Evolutionary conservation across 495 filamentous ascomycete species (phyloP), one percentile per base, ranked within the genome.

Genomic region (Penicillium salamii): DNA sequence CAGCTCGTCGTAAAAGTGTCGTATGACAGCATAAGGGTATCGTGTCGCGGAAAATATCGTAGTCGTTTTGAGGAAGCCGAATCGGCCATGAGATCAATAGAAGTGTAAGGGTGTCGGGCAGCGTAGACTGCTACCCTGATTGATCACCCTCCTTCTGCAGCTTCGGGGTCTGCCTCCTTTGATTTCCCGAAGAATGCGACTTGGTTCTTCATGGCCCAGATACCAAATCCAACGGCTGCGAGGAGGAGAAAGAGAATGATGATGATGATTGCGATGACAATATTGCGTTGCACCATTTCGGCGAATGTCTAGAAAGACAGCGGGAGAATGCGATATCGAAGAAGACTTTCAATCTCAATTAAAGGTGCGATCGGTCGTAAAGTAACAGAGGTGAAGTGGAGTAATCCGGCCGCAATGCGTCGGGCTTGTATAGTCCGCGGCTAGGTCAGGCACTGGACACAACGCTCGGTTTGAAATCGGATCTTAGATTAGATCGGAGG

Each of bases 231-330:
- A 52, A 85, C 83, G 50, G 82, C 68, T 34, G 83, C 84, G 20
- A 91, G 80, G 37, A 89, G 63, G 65, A 89, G 65, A 69, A 90
- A 90, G 52, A 91, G 79, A 33, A 89, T 57, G 69, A 91, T 89
- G 68, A 91, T 84, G 69, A 91, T 91, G 65, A 91, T 78, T 26
- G 86, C 87, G 68, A 91, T 87, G 62, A 84, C 79, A 70, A 88
- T 79, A 80, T 91, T 91, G 74, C 82, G 70, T 68, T 88, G 72
- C 53, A 84, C 77, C 72, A 74, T 84, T 32, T 50, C 61, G 52
- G 28, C 23, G 23, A 26, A 26, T 3, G 23, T 8, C 8, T 26
- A 26, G 23, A 8, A n/a, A 26, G 23, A 26, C 8, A 26, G 23
- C 23, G 3, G 23, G 23, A 13, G 36, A 9, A 13, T 28, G n/a